Percentiles rank a stretch among this genome's conserved stretches.
Conservation (phyloP, 1,139 yeast species). For the Magnusiomyces tetraspermus region DNA sequence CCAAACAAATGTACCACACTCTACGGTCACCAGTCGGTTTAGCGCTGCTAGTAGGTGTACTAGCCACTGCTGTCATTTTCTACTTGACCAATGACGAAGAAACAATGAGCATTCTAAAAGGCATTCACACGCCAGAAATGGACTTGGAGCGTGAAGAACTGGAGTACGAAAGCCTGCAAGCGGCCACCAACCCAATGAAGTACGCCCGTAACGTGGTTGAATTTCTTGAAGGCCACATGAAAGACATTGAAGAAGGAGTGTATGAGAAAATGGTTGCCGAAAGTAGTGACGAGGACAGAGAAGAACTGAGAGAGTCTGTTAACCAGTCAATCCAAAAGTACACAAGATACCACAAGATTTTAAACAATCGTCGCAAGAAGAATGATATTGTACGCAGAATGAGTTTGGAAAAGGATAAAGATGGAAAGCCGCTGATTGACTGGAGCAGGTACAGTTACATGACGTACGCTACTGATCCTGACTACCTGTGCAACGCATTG, state of each 20-base stretch:
- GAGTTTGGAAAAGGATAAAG: constrained; percentile 3
- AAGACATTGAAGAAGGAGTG: not conserved
- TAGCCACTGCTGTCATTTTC: not conserved
- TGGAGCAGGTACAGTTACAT: constrained; percentile 36
- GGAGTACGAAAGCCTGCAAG: not conserved
- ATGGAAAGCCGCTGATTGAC: constrained; percentile 1
- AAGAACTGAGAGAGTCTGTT: not conserved
- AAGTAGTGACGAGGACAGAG: not conserved
- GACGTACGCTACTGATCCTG: constrained; percentile 38
- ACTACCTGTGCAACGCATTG: constrained; percentile 39
- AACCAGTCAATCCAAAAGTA: not conserved
- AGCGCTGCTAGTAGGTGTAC: not conserved
- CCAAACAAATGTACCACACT: not conserved
- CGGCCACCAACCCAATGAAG: not conserved
- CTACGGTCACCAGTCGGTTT: not conserved
- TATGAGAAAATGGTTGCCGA: not conserved
- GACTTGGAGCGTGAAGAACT: not conserved
- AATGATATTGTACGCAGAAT: not conserved
- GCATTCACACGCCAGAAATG: not conserved
- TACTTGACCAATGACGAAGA: not conserved
- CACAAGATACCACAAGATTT: not conserved
- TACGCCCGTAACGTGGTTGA: not conserved
- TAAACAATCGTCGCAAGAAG: not conserved
- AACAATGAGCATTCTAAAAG: not conserved
- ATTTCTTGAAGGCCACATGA: not conserved